Evolutionary conservation across 2,329 filamentous ascomycete species (phyloP).

Genomic region (Phoma sp.): DNA sequence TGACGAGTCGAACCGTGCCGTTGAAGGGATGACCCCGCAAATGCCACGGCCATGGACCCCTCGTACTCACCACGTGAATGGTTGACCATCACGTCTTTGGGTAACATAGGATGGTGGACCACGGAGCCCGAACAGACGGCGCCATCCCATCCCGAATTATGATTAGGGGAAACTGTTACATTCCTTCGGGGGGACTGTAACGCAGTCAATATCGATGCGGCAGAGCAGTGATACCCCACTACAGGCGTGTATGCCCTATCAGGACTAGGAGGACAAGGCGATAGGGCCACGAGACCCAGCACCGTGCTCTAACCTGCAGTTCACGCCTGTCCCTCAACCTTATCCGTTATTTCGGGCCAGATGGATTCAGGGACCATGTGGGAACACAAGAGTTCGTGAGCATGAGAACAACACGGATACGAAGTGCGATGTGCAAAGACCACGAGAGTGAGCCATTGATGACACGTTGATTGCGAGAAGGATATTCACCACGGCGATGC

Average conservation of each 20-base stretch:
- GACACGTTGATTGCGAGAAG: background rate
- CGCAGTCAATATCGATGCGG: slow-evolving; percentile 23
- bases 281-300: slow-evolving; percentile 19
- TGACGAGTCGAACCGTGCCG: slow-evolving; percentile 11
- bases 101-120: slow-evolving; percentile 7
- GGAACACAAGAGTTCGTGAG: slow-evolving; percentile 3
- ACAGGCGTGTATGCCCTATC: slow-evolving; percentile 23
- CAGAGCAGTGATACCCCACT: slow-evolving; percentile 28
- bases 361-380: slow-evolving; percentile 41
- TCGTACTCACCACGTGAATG: slow-evolving; percentile 18
- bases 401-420: slow-evolving; percentile 3
- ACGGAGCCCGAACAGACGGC: slow-evolving; percentile 12
- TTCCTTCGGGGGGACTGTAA: slow-evolving; percentile 29
- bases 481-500: background rate
- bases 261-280: slow-evolving; percentile 21
- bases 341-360: slow-evolving; percentile 45
- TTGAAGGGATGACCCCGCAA: slow-evolving; percentile 25
- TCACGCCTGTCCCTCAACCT: slow-evolving; percentile 42
- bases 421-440: slow-evolving; percentile 13
- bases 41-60: slow-evolving; percentile 7
- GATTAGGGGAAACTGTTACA: slow-evolving; percentile 34
- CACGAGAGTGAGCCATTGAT: background rate
- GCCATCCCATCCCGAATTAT: slow-evolving; percentile 9
- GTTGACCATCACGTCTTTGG: slow-evolving; percentile 15
- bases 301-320: slow-evolving; percentile 31